These are phyloP conservation scores for Protea cynaroides DNA, from an alignment of 164 flowering plant genomes.

Conservation along the genomic window DNA sequence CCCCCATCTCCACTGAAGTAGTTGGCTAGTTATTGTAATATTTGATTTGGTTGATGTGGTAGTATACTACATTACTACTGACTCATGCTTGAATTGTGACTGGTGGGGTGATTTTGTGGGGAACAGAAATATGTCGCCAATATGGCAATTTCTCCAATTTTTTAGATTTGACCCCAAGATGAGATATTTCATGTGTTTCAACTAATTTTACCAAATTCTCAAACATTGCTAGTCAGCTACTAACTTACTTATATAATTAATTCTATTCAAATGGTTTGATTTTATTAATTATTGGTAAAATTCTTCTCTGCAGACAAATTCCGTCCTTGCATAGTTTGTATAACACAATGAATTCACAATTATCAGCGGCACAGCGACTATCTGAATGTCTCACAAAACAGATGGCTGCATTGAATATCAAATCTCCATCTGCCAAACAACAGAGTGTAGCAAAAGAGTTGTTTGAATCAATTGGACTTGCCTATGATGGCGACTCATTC, in stretches of 20 bases:
- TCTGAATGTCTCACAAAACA: constrained; percentile 87
- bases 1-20: not conserved
- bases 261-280: not conserved
- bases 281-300: not conserved
- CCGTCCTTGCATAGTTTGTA: constrained; percentile 67
- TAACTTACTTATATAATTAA: too few relatives aligned
- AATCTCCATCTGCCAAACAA: constrained; percentile 42
- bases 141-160: too few relatives aligned
- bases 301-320: constrained; percentile 40
- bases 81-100: too few relatives aligned
- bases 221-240: too few relatives aligned
- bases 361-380: constrained; percentile 77
- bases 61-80: not conserved
- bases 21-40: not conserved
- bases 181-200: too few relatives aligned
- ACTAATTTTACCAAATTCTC: too few relatives aligned
- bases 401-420: constrained; percentile 61
- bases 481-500: constrained; percentile 51
- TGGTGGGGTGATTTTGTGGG: too few relatives aligned
- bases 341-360: constrained; percentile 67
- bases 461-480: constrained; percentile 80
- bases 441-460: constrained; percentile 56
- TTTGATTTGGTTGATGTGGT: not conserved
- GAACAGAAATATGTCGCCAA: too few relatives aligned
- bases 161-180: too few relatives aligned